Evolutionary conservation across 2,329 filamentous ascomycete species (phyloP).

Genomic region (Neurospora sp.): DNA sequence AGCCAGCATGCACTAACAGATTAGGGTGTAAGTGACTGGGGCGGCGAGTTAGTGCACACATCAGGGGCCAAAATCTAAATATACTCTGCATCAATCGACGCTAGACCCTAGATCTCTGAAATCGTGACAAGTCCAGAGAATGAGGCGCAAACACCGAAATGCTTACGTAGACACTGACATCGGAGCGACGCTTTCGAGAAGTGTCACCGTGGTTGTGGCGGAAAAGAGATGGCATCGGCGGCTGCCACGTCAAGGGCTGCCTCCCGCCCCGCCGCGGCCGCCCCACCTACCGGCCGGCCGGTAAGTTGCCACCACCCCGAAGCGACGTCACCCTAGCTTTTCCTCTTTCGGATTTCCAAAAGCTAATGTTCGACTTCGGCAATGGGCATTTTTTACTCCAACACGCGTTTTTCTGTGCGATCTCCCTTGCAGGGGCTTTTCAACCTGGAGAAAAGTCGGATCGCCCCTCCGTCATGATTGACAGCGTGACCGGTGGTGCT

Average conservation of each 20-base stretch:
- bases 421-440: neutral
- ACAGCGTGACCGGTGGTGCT: neutral
- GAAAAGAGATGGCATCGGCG: neutral
- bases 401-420: neutral
- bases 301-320: neutral
- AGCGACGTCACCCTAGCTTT: neutral
- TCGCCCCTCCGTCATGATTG: neutral
- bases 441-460: neutral
- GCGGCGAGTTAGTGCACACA: neutral
- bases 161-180: neutral
- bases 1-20: neutral
- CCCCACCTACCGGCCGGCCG: neutral
- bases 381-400: neutral
- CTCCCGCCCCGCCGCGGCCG: neutral
- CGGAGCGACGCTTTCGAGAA: neutral
- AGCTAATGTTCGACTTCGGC: neutral
- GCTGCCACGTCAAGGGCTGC: slow-evolving; percentile 4
- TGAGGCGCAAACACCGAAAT: neutral
- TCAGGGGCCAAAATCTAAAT: neutral
- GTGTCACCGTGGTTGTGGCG: neutral
- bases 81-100: neutral
- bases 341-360: neutral
- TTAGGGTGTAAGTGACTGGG: neutral
- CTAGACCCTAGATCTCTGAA: neutral
- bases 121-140: neutral